Percentiles rank a stretch among this genome's conserved stretches.
Evolutionary conservation across 1,139 yeast species (phyloP).

Genomic region (Trichomonascaceae sp.): DNA sequence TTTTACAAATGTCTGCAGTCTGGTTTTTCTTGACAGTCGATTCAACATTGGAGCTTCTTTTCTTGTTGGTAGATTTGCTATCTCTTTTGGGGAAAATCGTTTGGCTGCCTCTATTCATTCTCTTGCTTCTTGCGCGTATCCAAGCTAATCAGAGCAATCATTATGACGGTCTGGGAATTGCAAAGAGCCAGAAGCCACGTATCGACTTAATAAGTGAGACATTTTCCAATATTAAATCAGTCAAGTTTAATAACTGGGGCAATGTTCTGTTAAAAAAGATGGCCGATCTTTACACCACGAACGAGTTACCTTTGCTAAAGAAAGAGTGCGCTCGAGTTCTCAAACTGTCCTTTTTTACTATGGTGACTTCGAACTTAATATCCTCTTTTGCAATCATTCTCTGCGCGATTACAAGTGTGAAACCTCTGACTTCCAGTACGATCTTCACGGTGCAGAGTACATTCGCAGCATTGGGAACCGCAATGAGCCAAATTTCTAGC

Average conservation of each 20-base stretch:
- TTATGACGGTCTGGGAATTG: background rate
- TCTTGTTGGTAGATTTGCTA: background rate
- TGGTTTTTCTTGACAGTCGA: background rate
- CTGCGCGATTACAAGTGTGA: slow-evolving; percentile 31
- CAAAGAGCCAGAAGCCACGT: slow-evolving; percentile 38
- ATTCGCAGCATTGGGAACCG: slow-evolving; percentile 51
- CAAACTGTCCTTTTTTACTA: slow-evolving; percentile 52
- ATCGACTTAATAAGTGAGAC: slow-evolving; percentile 60
- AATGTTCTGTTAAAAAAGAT: slow-evolving; percentile 49
- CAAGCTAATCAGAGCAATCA: background rate
- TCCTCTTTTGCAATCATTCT: slow-evolving; percentile 61
- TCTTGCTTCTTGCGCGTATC: background rate
- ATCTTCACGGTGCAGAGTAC: slow-evolving; percentile 66
- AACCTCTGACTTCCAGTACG: slow-evolving; percentile 58
- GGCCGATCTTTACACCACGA: slow-evolving; percentile 66
- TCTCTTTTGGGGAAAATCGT: background rate
- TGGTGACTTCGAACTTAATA: slow-evolving; percentile 57
- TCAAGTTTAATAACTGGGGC: slow-evolving; percentile 74
- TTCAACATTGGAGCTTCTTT: background rate
- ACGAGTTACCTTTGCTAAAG: slow-evolving; percentile 69
- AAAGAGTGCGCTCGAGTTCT: slow-evolving; percentile 39
- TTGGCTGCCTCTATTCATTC: background rate
- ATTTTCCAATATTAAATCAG: slow-evolving; percentile 55
- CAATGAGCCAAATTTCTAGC: slow-evolving; percentile 24
- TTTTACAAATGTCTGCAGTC: background rate